Evolutionary conservation across 2,329 filamentous ascomycete species (phyloP), one percentile per base, ranked within the genome.

Genomic region (Cytospora paraplurivora): DNA sequence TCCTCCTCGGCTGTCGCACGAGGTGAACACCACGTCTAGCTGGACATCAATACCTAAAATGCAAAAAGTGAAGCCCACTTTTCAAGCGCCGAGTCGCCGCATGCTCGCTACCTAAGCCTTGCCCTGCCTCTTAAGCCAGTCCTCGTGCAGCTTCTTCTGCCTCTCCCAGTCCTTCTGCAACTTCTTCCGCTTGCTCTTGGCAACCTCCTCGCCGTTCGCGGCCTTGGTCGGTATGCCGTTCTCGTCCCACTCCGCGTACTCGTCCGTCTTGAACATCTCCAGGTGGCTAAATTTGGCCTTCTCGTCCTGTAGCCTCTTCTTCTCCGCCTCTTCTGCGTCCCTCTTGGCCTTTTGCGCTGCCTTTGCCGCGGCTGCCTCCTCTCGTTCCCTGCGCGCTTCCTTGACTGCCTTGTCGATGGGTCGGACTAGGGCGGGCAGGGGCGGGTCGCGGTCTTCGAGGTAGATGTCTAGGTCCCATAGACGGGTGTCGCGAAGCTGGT

Each of bases 111-210:
- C 27, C 60, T 62, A 62, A 37, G 55, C 49, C 3, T 55, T 21
- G 27, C 47, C 60, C 58, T 66, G 64, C 37, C 53, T 51, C 64
- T 63, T 66, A 13, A 37, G 35, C 74, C 78, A 86, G 59, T 77
- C 77, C 69, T 89, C 86, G 74, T 88, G 84, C 68, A 82, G 68
- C 78, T 88, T 90, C 79, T 87, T 89, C 78, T 91, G 88, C 69
- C 78, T 83, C 71, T 89, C 86, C 88, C 87, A 91, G 65, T 88
- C 85, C 77, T 91, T 91, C 73, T 76, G 82, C 67, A 91, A 72
- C 78, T 87, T 89, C 80, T 91, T 91, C 41, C 72, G 72, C 69
- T 80, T 80, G 62, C 80, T 85, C 77, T 91, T 90, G 11, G 85
- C 80, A n/a, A 91, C 75, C 68, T 88, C 86, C 67, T 82, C 82